phyloP scores from a whole-genome alignment of 2,329 filamentous ascomycete species.

The Microthyrium microscopicum region DNA sequence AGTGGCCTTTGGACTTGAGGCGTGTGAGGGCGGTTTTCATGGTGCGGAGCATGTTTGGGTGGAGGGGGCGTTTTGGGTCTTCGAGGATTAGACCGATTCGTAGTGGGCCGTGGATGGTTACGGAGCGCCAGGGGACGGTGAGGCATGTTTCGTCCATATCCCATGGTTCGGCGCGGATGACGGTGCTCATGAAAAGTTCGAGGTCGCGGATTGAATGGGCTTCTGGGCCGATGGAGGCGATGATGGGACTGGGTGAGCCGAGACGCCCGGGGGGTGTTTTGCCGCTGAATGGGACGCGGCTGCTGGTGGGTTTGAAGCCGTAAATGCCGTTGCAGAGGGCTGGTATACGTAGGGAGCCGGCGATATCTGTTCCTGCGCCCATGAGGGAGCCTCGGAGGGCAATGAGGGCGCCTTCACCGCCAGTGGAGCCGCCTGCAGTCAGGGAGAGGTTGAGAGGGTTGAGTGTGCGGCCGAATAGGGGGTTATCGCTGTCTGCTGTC shows the following conservation, averaged over 20 bases:
- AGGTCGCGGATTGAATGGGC: conserved; percentile 25
- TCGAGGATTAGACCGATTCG: conserved; percentile 15
- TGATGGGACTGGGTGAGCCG: conserved; percentile 17
- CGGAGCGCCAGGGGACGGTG: conserved; percentile 29
- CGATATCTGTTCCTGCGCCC: conserved; percentile 47
- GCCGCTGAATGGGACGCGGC: conserved; percentile 12
- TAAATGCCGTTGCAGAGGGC: conserved; percentile 49
- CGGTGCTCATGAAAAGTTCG: conserved; percentile 24
- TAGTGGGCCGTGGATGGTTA: conserved; percentile 10
- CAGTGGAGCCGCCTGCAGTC: conserved; percentile 47
- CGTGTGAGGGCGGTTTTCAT: conserved; percentile 24
- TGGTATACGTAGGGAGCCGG: conserved; percentile 55
- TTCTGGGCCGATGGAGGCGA: conserved; percentile 27
- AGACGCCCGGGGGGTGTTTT: conserved; percentile 16
- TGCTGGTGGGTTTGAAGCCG: conserved; percentile 13
- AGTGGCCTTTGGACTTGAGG: conserved; percentile 29
- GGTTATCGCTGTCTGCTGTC: conserved; percentile 39
- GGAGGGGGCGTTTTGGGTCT: conserved; percentile 31
- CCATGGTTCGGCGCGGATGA: conserved; percentile 28
- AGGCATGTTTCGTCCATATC: conserved; percentile 25
- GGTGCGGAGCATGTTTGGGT: conserved; percentile 32
- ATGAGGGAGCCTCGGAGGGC: conserved; percentile 41
- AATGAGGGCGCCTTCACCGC: conserved; percentile 46
- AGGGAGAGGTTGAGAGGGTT: conserved; percentile 46
- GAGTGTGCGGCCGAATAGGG: conserved; percentile 43